These are phyloP conservation scores for Creolimax fragrantissima DNA, from an alignment of 78 protist genomes.

Conservation along the genomic window DNA sequence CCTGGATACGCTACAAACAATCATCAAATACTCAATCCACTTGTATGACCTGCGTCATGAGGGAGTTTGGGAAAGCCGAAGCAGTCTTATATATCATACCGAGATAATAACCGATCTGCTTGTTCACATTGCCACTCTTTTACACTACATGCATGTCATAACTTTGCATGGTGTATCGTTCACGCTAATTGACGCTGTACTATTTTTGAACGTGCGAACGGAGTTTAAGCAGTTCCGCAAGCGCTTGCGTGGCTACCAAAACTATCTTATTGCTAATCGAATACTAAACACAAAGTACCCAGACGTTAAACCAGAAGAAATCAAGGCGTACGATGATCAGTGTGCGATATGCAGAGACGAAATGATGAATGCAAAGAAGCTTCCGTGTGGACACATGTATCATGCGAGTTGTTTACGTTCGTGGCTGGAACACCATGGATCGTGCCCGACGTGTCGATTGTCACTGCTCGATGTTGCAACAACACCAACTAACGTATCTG, in stretches of 20 bases:
- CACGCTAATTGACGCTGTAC: slow-evolving; percentile 50
- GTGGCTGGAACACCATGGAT: slow-evolving; percentile 63
- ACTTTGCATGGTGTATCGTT: slow-evolving; percentile 49
- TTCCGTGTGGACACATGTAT: slow-evolving; percentile 50
- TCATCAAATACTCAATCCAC: slow-evolving; percentile 63
- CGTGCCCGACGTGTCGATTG: slow-evolving; percentile 67
- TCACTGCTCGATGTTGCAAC: slow-evolving; percentile 30
- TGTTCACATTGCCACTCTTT: slow-evolving; percentile 31
- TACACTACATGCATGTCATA: slow-evolving; percentile 53
- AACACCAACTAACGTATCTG: neutral
- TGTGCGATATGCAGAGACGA: slow-evolving; percentile 65
- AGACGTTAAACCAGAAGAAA: slow-evolving; percentile 2
- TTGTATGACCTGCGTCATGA: slow-evolving; percentile 44
- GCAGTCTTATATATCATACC: slow-evolving; percentile 52
- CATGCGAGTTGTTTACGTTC: slow-evolving; percentile 50
- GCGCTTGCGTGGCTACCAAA: slow-evolving; percentile 44
- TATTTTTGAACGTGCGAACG: slow-evolving; percentile 39
- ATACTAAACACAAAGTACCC: slow-evolving; percentile 42
- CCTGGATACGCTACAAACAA: slow-evolving; percentile 61
- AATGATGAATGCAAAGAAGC: slow-evolving; percentile 50
- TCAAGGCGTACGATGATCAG: slow-evolving; percentile 39
- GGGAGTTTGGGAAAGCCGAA: slow-evolving; percentile 57
- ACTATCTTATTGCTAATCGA: slow-evolving; percentile 43
- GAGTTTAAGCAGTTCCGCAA: neutral
- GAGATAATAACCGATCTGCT: slow-evolving; percentile 58